Percentiles rank a stretch among this genome's conserved stretches.
phyloP scores from a whole-genome alignment of 2,329 filamentous ascomycete species.

The Aspergillus costaricaensis region DNA sequence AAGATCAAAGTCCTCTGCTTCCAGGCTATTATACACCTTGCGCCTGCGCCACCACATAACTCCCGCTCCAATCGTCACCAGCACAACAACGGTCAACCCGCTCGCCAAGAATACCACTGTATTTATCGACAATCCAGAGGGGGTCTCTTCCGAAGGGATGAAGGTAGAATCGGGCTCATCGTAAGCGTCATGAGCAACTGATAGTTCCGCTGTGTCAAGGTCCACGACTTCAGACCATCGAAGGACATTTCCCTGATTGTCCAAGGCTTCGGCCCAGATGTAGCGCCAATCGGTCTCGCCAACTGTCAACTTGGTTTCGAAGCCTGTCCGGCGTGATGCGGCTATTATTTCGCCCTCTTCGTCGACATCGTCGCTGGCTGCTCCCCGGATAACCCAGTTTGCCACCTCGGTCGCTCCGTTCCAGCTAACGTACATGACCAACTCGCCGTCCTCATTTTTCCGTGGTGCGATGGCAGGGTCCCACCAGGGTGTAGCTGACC shows the following conservation, averaged over 20 bases:
- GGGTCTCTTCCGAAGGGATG: background rate
- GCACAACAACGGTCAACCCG: background rate
- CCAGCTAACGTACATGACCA: constrained; percentile 11
- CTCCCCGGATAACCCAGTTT: constrained; percentile 8
- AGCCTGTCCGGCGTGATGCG: background rate
- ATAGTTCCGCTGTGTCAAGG: background rate
- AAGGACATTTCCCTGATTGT: background rate
- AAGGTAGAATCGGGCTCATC: background rate
- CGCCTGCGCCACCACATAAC: background rate
- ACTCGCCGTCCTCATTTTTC: background rate
- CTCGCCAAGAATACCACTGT: background rate
- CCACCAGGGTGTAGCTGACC: constrained; percentile 11
- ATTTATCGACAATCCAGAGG: background rate
- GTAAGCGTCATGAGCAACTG: background rate
- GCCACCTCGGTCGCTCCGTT: constrained; percentile 10
- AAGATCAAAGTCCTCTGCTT: constrained; percentile 3
- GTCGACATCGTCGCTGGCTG: background rate
- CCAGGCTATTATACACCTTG: background rate
- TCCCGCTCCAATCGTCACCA: background rate
- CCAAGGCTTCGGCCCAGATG: background rate
- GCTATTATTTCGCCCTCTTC: background rate
- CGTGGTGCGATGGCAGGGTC: constrained; percentile 5
- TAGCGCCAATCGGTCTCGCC: background rate
- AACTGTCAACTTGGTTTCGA: constrained; percentile 1
- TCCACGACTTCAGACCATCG: background rate